These are phyloP conservation scores for Fusarium sp. DNA, from an alignment of 2,329 filamentous ascomycete genomes.

Conservation along the genomic window DNA sequence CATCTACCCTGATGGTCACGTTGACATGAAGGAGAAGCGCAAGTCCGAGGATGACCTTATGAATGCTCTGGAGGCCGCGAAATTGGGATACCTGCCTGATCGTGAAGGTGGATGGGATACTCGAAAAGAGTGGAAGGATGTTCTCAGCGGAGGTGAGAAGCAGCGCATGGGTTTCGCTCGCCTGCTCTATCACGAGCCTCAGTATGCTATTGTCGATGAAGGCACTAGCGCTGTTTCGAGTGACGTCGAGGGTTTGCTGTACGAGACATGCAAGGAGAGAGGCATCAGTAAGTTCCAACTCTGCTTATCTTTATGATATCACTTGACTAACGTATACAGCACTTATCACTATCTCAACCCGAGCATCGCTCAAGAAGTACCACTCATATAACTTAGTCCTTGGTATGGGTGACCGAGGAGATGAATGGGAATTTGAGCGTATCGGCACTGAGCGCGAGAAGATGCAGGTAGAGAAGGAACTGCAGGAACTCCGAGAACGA, in stretches of 20 bases:
- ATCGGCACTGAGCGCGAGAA: constrained; percentile 96
- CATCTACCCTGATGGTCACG: constrained; percentile 94
- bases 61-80: constrained; percentile 82
- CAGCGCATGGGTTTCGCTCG: constrained; percentile 93
- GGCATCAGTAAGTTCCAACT: constrained; percentile 80
- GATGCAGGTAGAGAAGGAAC: constrained; percentile 89
- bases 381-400: constrained; percentile 92
- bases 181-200: constrained; percentile 92
- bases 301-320: background rate
- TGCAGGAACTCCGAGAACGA: constrained; percentile 83
- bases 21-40: constrained; percentile 89
- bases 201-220: constrained; percentile 95
- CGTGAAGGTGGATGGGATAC: constrained; percentile 97
- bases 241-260: constrained; percentile 93
- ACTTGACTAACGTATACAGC: constrained; percentile 60
- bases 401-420: constrained; percentile 81
- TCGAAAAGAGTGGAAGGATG: constrained; percentile 97
- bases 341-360: constrained; percentile 93
- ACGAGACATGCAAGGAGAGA: constrained; percentile 91
- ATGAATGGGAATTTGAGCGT: constrained; percentile 90
- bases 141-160: constrained; percentile 97
- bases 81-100: constrained; percentile 87
- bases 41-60: constrained; percentile 83
- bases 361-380: constrained; percentile 94
- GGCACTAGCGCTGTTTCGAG: constrained; percentile 93